Conservation (phyloP, 805 yeast species). For the Candida qinlingensis region DNA sequence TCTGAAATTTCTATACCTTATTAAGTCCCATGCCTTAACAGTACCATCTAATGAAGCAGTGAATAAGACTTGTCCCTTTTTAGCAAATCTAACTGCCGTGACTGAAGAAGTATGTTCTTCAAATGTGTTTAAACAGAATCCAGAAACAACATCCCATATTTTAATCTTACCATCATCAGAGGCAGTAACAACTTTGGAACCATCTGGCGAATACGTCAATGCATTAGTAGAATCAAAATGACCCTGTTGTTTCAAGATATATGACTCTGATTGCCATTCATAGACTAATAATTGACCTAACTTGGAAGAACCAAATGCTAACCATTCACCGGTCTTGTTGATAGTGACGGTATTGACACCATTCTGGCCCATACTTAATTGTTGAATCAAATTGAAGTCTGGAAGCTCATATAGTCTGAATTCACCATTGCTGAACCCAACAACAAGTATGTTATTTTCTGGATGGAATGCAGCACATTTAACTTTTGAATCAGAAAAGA, state of each 20-base stretch:
- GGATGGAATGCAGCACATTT: constrained; percentile 84
- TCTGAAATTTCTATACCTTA: constrained; percentile 89
- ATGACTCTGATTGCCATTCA: constrained; percentile 98
- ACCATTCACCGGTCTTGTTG: constrained; percentile 90
- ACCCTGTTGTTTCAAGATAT: constrained; percentile 92
- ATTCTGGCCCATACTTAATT: constrained; percentile 86
- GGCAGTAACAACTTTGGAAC: constrained; percentile 86
- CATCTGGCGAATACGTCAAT: constrained; percentile 89
- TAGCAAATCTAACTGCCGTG: constrained; percentile 82
- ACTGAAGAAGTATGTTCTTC: constrained; percentile 88
- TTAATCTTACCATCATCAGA: constrained; percentile 96
- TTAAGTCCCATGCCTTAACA: constrained; percentile 93
- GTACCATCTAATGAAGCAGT: constrained; percentile 95
- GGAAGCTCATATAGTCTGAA: constrained; percentile 89
- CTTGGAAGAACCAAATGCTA: constrained; percentile 87
- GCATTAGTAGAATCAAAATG: constrained; percentile 89
- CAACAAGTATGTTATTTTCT: constrained; percentile 63
- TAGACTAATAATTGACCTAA: constrained; percentile 93
- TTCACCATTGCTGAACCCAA: constrained; percentile 86
- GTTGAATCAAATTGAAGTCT: constrained; percentile 73
- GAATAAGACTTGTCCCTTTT: constrained; percentile 84
- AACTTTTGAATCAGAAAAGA: constrained; percentile 61
- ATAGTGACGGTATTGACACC: constrained; percentile 78
- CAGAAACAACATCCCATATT: constrained; percentile 91
- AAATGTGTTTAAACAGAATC: constrained; percentile 89